Percentiles rank a stretch among this genome's conserved stretches.
phyloP scores from a whole-genome alignment of 1,284 basidiomycete genomes.

The Pseudozyma sp. region DNA sequence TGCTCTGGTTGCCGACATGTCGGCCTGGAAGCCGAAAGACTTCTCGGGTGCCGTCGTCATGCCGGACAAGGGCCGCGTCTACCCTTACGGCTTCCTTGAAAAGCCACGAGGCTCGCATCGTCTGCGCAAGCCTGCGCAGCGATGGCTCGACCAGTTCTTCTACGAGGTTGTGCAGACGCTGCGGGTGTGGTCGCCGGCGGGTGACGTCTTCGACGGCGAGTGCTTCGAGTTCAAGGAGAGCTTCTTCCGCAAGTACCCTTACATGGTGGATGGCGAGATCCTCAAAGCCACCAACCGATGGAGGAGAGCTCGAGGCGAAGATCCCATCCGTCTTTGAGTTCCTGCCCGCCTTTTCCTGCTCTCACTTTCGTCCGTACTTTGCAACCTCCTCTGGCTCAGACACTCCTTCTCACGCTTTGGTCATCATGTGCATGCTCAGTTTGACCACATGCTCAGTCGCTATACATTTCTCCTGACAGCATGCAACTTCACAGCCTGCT shows the following conservation, averaged over 20 bases:
- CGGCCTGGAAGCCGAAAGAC: slow-evolving; percentile 39
- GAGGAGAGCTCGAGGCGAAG: slow-evolving; percentile 46
- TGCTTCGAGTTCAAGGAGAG: slow-evolving; percentile 52
- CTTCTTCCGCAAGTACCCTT: slow-evolving; percentile 53
- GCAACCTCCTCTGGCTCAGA: too few species aligned
- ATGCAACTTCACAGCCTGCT: background rate
- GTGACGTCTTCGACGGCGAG: slow-evolving; percentile 50
- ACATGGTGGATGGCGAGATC: slow-evolving; percentile 49
- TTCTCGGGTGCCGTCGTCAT: slow-evolving; percentile 22
- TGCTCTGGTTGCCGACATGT: slow-evolving; percentile 44
- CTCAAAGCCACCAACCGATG: slow-evolving; percentile 47
- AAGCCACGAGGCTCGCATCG: slow-evolving; percentile 50
- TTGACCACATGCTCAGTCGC: too few species aligned
- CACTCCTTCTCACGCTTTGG: too few species aligned
- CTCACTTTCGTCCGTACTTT: background rate
- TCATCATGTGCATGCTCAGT: too few species aligned
- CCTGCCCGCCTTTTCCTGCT: too few species aligned
- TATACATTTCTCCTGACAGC: too few species aligned
- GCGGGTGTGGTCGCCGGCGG: slow-evolving; percentile 45
- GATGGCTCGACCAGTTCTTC: slow-evolving; percentile 46
- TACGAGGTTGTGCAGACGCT: slow-evolving; percentile 40
- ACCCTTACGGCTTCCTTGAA: slow-evolving; percentile 44
- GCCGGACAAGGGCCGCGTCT: slow-evolving; percentile 42
- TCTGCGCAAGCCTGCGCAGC: slow-evolving; percentile 45
- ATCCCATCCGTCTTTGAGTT: slow-evolving; percentile 42